phyloP scores from a whole-genome alignment of 106 monocot genomes.

The Dioscorea alata region DNA sequence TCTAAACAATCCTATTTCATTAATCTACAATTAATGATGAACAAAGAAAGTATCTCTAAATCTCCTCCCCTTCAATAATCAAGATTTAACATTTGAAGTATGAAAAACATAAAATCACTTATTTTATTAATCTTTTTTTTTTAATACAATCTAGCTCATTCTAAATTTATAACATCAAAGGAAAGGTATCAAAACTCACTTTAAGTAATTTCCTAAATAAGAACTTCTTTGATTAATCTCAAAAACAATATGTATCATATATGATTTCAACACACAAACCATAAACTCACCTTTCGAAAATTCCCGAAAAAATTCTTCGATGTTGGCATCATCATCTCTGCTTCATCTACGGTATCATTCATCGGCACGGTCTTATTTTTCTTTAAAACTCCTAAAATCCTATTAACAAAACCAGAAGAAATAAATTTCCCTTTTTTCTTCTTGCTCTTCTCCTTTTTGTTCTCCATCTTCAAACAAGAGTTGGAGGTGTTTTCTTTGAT shows the following conservation, averaged over 20 bases:
- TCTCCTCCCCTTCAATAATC: too few species aligned
- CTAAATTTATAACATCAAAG: too few species aligned
- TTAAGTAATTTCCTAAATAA: too few species aligned
- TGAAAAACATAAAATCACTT: too few species aligned
- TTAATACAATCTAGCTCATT: too few species aligned
- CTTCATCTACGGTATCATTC: background rate
- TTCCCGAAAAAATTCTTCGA: background rate
- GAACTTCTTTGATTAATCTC: background rate
- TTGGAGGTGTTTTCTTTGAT: background rate
- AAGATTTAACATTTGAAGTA: too few species aligned
- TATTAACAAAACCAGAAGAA: background rate
- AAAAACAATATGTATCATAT: background rate
- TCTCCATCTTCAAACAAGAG: background rate
- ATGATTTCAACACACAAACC: background rate
- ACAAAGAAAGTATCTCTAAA: too few species aligned
- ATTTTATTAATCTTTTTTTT: too few species aligned
- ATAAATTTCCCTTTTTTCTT: background rate
- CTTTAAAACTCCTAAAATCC: background rate
- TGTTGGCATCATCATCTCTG: background rate
- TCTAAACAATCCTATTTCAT: too few species aligned
- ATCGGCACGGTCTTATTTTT: conserved; percentile 1
- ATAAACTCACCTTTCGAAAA: background rate
- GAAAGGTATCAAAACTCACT: background rate
- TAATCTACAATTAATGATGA: too few species aligned
- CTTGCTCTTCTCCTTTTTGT: background rate